Evolutionary conservation across 805 yeast species (phyloP).

Genomic region (Suhomyces faveliae): DNA sequence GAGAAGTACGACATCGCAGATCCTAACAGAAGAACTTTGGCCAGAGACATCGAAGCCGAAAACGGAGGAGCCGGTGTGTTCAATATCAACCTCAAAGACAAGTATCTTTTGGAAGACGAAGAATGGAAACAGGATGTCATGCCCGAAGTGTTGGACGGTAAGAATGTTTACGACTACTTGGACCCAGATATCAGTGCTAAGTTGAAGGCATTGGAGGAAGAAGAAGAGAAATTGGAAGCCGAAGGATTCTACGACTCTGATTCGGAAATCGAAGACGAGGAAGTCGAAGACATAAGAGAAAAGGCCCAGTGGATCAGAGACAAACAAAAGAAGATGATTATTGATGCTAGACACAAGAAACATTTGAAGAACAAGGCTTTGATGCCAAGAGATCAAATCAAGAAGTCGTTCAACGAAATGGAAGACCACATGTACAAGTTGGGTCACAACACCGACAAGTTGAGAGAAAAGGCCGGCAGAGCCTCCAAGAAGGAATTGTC

Average conservation of each 20-base stretch:
- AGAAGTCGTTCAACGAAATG: conserved; percentile 73
- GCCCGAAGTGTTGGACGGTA: conserved; percentile 97
- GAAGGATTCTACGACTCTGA: conserved; percentile 97
- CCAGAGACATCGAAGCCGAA: conserved; percentile 87
- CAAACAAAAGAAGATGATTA: conserved; percentile 90
- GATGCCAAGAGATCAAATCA: conserved; percentile 85
- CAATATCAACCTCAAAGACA: conserved; percentile 90
- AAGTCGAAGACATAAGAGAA: conserved; percentile 54
- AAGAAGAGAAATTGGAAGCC: conserved; percentile 87
- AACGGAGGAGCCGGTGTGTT: conserved; percentile 99
- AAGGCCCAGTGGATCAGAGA: conserved; percentile 96
- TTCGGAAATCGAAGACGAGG: conserved; percentile 56
- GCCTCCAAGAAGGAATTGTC: conserved; percentile 41
- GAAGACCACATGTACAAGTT: conserved; percentile 85
- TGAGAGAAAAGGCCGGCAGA: conserved; percentile 48
- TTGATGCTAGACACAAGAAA: conserved; percentile 83
- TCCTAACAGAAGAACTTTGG: conserved; percentile 77
- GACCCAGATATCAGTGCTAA: conserved; percentile 94
- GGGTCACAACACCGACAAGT: conserved; percentile 79
- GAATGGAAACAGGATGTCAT: conserved; percentile 97
- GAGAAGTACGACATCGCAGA: conserved; percentile 75
- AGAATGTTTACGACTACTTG: conserved; percentile 93
- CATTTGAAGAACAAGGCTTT: conserved; percentile 81
- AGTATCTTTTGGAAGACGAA: conserved; percentile 88
- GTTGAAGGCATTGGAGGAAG: conserved; percentile 92